Evolutionary conservation across 352 stramenopile species (phyloP), one percentile per base, ranked within the genome.

Genomic region (Phytophthora idaei): DNA sequence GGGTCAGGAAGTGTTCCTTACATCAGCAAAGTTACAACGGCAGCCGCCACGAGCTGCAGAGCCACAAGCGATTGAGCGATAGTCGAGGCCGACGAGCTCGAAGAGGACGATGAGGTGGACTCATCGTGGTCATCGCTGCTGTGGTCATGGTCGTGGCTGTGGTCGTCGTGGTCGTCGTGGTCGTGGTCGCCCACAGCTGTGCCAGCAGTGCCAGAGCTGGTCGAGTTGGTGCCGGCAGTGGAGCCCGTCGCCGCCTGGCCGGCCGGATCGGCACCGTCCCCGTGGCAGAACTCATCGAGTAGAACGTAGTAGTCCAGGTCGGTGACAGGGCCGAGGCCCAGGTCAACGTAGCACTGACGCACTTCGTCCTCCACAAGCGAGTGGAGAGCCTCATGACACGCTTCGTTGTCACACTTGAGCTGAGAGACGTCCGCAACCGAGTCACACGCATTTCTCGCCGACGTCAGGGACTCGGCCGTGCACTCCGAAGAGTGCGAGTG

Each of bases 261-360:
- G 17, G 66, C 67, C 90, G 48, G 76, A 32, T 83, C 73, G 2
- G 64, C 57, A 4, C 76, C 73, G 25, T 73, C 73, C 5, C 70
- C 62, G 47, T 85, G 77, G 68, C 77, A 85, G 17, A 78, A 82
- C 4, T 75, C 60, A 32, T 82, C 77, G 3, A 85, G 68, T 27
- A 61, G 53, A 7, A 61, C 65, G 67, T 77, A 85, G 59, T 78
- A 80, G 42, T 67, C 63, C 28, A 85, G 62, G 34, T 72, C 68
- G 25, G 56, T 71, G 39, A 66, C 62, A 4, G 62, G 50, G 12
- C 70, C 67, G 17, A 84, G 64, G 0, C 67, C 66, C 6, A 77
- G 62, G 14, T 74, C 48, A 4, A 80, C 61, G 48, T 76, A 84
- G 59, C 76, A 84, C 37, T 65, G 48, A 32, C 62, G 54, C 9